phyloP scores from a whole-genome alignment of 2,329 filamentous ascomycete species.

The Colletotrichum graminicola region DNA sequence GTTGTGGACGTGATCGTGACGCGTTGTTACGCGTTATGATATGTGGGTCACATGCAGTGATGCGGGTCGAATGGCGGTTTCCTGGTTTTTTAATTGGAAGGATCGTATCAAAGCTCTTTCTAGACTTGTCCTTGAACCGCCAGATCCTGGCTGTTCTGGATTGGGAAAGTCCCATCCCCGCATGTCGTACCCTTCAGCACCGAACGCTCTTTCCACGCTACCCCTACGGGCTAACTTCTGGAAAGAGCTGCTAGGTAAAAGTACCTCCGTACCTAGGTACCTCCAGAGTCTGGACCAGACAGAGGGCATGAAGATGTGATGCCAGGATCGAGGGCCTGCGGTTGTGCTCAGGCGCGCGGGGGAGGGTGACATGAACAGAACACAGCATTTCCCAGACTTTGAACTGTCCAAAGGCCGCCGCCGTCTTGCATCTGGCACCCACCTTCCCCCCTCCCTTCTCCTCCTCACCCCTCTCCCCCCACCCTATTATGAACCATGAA shows the following conservation, averaged over 20 bases:
- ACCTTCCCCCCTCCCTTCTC: too few relatives aligned
- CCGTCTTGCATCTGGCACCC: background rate
- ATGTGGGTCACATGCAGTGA: background rate
- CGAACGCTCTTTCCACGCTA: conserved; percentile 7
- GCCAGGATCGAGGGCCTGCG: conserved; percentile 22
- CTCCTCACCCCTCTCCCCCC: too few relatives aligned
- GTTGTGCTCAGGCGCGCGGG: conserved; percentile 6
- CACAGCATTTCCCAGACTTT: background rate
- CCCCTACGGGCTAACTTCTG: background rate
- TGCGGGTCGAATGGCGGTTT: background rate
- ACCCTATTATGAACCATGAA: conserved; percentile 3
- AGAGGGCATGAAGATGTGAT: conserved; percentile 30
- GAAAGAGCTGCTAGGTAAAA: background rate
- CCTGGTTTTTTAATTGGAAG: background rate
- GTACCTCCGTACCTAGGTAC: background rate
- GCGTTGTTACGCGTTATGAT: background rate
- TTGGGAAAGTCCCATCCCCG: conserved; percentile 1
- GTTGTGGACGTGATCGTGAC: conserved; percentile 7
- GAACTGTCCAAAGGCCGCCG: background rate
- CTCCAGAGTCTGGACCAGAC: conserved; percentile 4
- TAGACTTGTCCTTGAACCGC: background rate
- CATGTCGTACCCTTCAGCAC: background rate
- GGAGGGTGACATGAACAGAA: conserved; percentile 8
- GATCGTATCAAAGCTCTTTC: background rate
- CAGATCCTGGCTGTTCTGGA: background rate